Evolutionary conservation across 1,284 basidiomycete species (phyloP), one percentile per base, ranked within the genome.

Genomic region (Ganoderma lucidum): DNA sequence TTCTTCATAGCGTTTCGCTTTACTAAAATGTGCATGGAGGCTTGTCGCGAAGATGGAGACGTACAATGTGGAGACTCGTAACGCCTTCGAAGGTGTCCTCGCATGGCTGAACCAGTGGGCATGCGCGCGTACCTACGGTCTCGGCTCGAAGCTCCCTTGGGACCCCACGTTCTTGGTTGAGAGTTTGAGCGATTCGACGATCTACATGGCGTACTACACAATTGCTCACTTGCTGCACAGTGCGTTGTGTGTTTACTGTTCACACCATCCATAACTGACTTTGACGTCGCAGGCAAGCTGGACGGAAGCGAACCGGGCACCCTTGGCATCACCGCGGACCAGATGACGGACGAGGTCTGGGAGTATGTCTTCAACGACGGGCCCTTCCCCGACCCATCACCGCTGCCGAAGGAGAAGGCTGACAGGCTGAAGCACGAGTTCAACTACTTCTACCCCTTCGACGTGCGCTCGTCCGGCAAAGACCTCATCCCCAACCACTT

Each of bases 121-220:
- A 2, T 99, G 98, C 80, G 97, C 98, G 23, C 89, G 98, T 66
- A 96, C 95, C 28, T 99, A 97, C 81, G 98, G 98, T 71, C 87
- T 99, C 71, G 98, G 98, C 42, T 97, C 97, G 15, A 94, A 94
- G 80, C 86, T 99, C 70, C 98, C 98, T 1, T 99, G 97, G 97
- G 97, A 99, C 80, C 94, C 92, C 17, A 91, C 96, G 67, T 99
- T 97, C 88, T 87, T 99, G 77, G 96, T 99, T 63, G 98, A 99
- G 83, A 96, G 95, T 77, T 83, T 99, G 78, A 97, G 94, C 75
- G 98, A 99, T 82, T 99, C 97, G 15, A 99, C 98, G 37, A 94
- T 99, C 81, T 99, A 99, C 85, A 99, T 98, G 97, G 89, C 94
- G 42, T 99, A 98, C 84, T 99, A 99, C 84, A 98, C 98, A 6